Evolutionary conservation across 1,139 yeast species (phyloP), one percentile per base, ranked within the genome.

Genomic region (Citeromyces hawaiiensis): DNA sequence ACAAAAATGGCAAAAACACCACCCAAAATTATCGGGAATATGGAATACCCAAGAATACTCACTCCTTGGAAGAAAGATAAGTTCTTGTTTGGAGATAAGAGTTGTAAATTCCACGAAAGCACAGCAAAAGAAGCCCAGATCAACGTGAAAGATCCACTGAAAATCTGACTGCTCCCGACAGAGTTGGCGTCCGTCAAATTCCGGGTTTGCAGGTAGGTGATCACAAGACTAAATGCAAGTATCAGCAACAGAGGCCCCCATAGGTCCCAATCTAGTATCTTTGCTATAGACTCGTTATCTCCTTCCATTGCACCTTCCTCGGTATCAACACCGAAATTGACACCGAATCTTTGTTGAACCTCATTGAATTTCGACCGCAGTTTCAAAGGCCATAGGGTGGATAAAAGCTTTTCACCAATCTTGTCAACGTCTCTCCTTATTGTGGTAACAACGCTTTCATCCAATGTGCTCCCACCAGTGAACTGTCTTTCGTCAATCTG

Each of bases 221-320:
- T 59, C 4, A 69, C 63, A 36, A 83, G 72, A 5, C 87, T 65
- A 46, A 79, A 78, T 14, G 67, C 57, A 38, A 85, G 63, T 14
- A 85, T 76, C 51, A 85, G 82, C 23, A 83, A 69, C 44, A 85
- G 62, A 2, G 95, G 95, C 0, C 95, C 95, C 94, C 94, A 85
- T 39, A 83, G 60, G 57, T 83, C 94, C 94, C 94, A 83, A 40
- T 82, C 91, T 39, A 72, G 61, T 45, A 61, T 67, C 44, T 61
- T 60, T 41, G 44, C 51, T 46, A 52, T 56, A 3, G 59, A 44
- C 15, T 56, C 60, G 21, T 48, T 45, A 1, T 60, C 56, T 34
- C 53, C 55, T 23, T 54, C 53, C 13, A 55, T 60, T 14, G 52
- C 50, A 35, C 55, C 60, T 33, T 58, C 63, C 23, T 56, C 60